A percentile compares a stretch with the other conserved stretches of the same genome.
Evolutionary conservation across 2,329 filamentous ascomycete species (phyloP).

Genomic region (Paecilomyces fulvus): DNA sequence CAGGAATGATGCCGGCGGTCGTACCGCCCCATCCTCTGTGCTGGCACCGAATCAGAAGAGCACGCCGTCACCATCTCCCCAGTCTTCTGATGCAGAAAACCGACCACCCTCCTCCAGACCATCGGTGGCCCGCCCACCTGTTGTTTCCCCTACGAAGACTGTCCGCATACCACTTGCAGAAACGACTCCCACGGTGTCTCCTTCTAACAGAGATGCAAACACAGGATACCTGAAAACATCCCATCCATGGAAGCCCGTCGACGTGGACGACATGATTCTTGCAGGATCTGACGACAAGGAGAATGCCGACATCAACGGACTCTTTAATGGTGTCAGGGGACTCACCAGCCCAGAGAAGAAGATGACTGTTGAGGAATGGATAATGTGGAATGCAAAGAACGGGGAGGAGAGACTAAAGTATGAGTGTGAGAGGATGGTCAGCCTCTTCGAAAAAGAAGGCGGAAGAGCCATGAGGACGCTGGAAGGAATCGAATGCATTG

Average conservation of each 20-base stretch:
- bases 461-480: conserved; percentile 66
- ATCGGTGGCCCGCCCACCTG: conserved; percentile 36
- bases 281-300: conserved; percentile 35
- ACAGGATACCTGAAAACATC: conserved; percentile 46
- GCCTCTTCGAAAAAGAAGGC: conserved; percentile 75
- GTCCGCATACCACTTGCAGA: conserved; percentile 35
- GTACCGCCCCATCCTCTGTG: conserved; percentile 16
- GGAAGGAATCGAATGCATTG: conserved; percentile 57
- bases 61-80: conserved; percentile 59
- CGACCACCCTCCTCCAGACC: conserved; percentile 61
- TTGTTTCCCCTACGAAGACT: conserved; percentile 25
- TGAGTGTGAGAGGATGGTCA: conserved; percentile 78
- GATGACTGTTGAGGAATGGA: conserved; percentile 94
- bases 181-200: conserved; percentile 42
- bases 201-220: conserved; percentile 51
- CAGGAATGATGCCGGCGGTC: conserved; percentile 5
- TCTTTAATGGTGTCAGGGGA: conserved; percentile 47
- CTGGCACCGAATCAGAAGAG: conserved; percentile 25
- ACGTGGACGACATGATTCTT: conserved; percentile 59
- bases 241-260: conserved; percentile 61
- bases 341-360: conserved; percentile 69
- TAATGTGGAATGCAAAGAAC: conserved; percentile 67
- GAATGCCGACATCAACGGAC: conserved; percentile 40
- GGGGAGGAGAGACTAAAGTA: conserved; percentile 70
- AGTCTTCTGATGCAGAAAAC: conserved; percentile 75